Base-by-base conservation (phyloP, 2,329 filamentous ascomycete species). In the Aurifilum marmelostoma region DNA sequence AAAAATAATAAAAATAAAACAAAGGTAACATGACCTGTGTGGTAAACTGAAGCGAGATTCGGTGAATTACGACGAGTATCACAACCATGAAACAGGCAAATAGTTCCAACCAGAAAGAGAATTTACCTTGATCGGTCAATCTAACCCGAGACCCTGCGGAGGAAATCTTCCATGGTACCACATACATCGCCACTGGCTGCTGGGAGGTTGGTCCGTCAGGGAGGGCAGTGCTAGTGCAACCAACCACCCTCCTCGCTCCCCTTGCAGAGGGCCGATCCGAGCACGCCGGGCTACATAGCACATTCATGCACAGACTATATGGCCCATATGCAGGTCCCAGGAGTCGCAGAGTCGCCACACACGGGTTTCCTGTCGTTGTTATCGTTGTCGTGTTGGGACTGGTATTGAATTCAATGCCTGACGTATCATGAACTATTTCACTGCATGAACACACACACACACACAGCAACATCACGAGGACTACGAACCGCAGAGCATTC, bases 251-350 rank as follows among this genome's bases (percentile, higher is more conserved):
- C 18, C 41, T n/a, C 9, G n/a, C 2, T 3, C 50, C 50, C 50
- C 50, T 27, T 54, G 50, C 50, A 29, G 24, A 29, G 50, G 50
- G 50, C 50, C 50, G 50, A 52, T 52, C 50, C 50, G 50, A 52
- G n/a, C 50, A 52, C 2, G 50, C n/a, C n/a, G n/a, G 50, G 50
- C n/a, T 27, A 14, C 21, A 52, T 27, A 52, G 50, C n/a, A 34
- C 34, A n/a, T 11, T 52, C 27, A 14, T 14, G n/a, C 24, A 14
- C 50, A 52, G 12, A 52, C 41, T 54, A 29, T 14, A 27, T 47
- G 5, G 50, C 14, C 11, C 11, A 16, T 54, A 54, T 54, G 50
- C 50, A 54, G 50, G 50, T 54, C n/a, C 50, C 50, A 54, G 50
- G n/a, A 54, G 24, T 27, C 50, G 50, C 24, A 34, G 4, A 34